Evolutionary conservation across 352 stramenopile species (phyloP).

Genomic region (Globisporangium mamillatum): DNA sequence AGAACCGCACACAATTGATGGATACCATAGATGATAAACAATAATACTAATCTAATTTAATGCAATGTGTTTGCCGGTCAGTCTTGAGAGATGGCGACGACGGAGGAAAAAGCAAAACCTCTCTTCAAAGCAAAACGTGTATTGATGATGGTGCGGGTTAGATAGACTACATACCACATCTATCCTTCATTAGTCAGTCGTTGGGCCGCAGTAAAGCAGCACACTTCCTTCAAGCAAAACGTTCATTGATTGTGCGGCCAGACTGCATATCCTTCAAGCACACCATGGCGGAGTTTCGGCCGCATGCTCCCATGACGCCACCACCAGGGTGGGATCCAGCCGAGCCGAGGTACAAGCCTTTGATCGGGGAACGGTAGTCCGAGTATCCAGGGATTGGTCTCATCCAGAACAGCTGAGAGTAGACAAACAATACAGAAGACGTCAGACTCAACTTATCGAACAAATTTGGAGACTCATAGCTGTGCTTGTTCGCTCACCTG

Average conservation of each 20-base stretch:
- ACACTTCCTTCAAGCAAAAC: conserved; percentile 2
- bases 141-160: not conserved
- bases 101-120: not conserved
- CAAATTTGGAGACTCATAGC: not conserved
- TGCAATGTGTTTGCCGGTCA: not conserved
- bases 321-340: conserved; percentile 86
- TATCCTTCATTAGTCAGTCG: not conserved
- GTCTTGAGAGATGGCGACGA: not conserved
- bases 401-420: conserved; percentile 77
- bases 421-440: not conserved
- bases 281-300: conserved; percentile 78
- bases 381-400: conserved; percentile 80
- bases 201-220: not conserved
- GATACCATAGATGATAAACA: conserved; percentile 21
- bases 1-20: conserved; percentile 1
- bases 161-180: not conserved
- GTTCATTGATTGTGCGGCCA: not conserved
- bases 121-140: not conserved
- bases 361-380: conserved; percentile 79
- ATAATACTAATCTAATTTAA: conserved; percentile 18
- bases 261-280: conserved; percentile 63
- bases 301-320: conserved; percentile 90
- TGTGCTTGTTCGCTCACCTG: conserved; percentile 38
- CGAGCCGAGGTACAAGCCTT: conserved; percentile 81
- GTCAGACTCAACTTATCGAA: not conserved